phyloP scores from a whole-genome alignment of 2,329 filamentous ascomycete species.

The Neofusicoccum cordaticola region DNA sequence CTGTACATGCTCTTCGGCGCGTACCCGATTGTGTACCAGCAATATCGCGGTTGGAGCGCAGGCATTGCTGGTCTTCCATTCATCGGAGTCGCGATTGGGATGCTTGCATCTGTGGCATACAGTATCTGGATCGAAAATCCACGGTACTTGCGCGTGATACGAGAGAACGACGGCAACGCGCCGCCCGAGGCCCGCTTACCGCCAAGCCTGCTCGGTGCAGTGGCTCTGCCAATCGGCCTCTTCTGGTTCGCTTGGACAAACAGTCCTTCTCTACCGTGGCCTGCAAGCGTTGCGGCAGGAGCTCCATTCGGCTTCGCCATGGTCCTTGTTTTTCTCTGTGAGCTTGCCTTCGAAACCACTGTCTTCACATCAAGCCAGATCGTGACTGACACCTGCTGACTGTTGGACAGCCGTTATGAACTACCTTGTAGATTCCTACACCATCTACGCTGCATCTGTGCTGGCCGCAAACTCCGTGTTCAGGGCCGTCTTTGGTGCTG shows the following conservation, averaged over 20 bases:
- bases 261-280: slow-evolving; percentile 57
- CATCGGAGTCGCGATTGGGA: slow-evolving; percentile 66
- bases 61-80: slow-evolving; percentile 51
- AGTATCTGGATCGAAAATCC: slow-evolving; percentile 37
- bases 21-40: slow-evolving; percentile 62
- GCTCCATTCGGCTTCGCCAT: slow-evolving; percentile 59
- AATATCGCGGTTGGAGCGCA: slow-evolving; percentile 35
- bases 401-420: slow-evolving; percentile 32
- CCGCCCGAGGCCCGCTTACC: slow-evolving; percentile 73
- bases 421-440: slow-evolving; percentile 51
- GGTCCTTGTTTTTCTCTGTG: slow-evolving; percentile 61
- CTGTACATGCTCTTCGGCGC: slow-evolving; percentile 51
- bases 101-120: slow-evolving; percentile 58
- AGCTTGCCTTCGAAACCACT: neutral
- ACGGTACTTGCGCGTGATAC: slow-evolving; percentile 39
- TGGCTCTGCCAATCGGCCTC: slow-evolving; percentile 73
- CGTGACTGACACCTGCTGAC: neutral
- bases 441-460: slow-evolving; percentile 73
- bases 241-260: slow-evolving; percentile 78
- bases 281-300: slow-evolving; percentile 50
- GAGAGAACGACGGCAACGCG: slow-evolving; percentile 52
- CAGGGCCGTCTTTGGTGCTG: slow-evolving; percentile 72
- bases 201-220: slow-evolving; percentile 73
- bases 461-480: slow-evolving; percentile 77
- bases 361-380: too few species aligned